Conservation (phyloP, 2,329 filamentous ascomycete species). For the Stagonosporopsis chrysanthemi region DNA sequence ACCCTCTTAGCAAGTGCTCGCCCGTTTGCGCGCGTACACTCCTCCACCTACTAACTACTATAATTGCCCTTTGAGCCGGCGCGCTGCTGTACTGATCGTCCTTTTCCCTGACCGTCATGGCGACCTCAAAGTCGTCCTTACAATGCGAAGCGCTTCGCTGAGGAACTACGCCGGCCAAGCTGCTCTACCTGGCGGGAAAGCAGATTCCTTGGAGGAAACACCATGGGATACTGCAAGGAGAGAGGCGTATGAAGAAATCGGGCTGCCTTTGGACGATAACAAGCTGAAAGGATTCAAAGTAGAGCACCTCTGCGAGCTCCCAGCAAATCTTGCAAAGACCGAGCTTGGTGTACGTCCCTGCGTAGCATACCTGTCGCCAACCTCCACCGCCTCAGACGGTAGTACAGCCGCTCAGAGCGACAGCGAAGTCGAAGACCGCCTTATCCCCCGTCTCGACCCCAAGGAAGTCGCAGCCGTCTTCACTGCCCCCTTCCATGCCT, state of each 20-base stretch:
- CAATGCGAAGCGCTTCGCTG: constrained; percentile 66
- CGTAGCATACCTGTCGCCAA: constrained; percentile 65
- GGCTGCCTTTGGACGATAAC: constrained; percentile 74
- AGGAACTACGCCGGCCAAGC: constrained; percentile 76
- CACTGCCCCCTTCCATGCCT: constrained; percentile 85
- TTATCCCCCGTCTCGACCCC: constrained; percentile 83
- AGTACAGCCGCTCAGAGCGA: not conserved
- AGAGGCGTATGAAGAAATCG: constrained; percentile 93
- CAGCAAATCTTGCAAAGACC: constrained; percentile 61
- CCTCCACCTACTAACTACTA: constrained; percentile 66
- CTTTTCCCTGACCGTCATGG: constrained; percentile 85
- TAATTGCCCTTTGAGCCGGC: constrained; percentile 65
- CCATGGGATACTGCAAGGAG: constrained; percentile 83
- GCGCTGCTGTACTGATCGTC: constrained; percentile 86
- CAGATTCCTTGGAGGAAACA: constrained; percentile 62
- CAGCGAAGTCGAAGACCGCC: constrained; percentile 63
- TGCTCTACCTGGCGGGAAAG: constrained; percentile 79
- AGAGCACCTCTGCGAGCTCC: constrained; percentile 86
- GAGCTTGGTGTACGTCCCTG: constrained; percentile 60
- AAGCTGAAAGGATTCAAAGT: constrained; percentile 79
- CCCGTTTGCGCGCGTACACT: constrained; percentile 63
- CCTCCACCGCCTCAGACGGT: not conserved
- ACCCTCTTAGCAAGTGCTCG: constrained; percentile 57
- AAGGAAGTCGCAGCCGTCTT: constrained; percentile 95
- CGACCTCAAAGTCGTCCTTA: constrained; percentile 73